Conservation (phyloP, 768 basidiomycete species). For the Paxillus involutus region DNA sequence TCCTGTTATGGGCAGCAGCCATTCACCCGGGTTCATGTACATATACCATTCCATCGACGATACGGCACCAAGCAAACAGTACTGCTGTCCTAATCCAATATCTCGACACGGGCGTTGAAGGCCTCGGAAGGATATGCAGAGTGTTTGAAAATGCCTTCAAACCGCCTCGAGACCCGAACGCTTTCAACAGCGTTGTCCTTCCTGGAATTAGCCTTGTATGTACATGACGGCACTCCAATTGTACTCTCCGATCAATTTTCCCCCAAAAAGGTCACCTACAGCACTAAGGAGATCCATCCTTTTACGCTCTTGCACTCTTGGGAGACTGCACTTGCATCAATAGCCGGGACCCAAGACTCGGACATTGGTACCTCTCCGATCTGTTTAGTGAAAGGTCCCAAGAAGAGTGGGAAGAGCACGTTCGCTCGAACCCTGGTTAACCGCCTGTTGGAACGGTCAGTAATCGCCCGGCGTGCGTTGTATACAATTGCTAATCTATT, state of each 20-base stretch:
- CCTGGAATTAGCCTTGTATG: conserved; percentile 50
- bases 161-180: conserved; percentile 36
- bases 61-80: conserved; percentile 15
- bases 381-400: conserved; percentile 79
- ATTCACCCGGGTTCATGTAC: conserved; percentile 11
- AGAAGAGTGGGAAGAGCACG: conserved; percentile 88
- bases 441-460: conserved; percentile 56
- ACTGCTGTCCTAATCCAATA: conserved; percentile 59
- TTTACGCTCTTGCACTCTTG: conserved; percentile 39
- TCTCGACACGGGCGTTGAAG: conserved; percentile 60
- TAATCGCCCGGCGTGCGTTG: background rate
- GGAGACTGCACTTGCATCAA: conserved; percentile 27
- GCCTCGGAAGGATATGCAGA: conserved; percentile 61
- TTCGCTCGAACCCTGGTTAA: conserved; percentile 78
- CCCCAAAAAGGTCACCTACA: conserved; percentile 20
- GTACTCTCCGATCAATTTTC: conserved; percentile 13
- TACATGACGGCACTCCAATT: conserved; percentile 1
- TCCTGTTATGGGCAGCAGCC: conserved; percentile 34
- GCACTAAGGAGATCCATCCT: conserved; percentile 31
- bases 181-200: conserved; percentile 41
- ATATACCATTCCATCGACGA: conserved; percentile 8
- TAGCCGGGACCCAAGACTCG: background rate
- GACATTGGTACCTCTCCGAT: conserved; percentile 33
- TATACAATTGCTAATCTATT: background rate
- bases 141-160: conserved; percentile 64